Evolutionary conservation across 2,329 filamentous ascomycete genomes (phyloP).

Genomic region (Colletotrichum liriopes): DNA sequence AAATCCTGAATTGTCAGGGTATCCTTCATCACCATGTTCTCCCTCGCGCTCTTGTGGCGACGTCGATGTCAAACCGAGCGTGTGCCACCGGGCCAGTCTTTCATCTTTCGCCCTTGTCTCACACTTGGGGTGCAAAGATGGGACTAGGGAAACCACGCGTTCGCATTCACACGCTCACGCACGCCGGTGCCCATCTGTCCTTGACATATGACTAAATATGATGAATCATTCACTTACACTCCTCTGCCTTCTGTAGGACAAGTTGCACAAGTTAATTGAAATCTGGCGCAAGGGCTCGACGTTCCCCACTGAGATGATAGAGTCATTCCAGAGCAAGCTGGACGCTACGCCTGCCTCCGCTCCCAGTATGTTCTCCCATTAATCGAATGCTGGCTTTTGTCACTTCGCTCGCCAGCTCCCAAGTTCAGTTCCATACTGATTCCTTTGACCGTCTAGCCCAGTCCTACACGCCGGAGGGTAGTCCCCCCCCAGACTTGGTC

Average conservation of each 20-base stretch:
- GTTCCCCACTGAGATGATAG: constrained; percentile 86
- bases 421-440: constrained; percentile 10
- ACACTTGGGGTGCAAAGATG: neutral
- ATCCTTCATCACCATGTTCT: neutral
- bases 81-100: constrained; percentile 6
- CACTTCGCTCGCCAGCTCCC: constrained; percentile 11
- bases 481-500: constrained; percentile 65
- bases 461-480: constrained; percentile 81
- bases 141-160: neutral
- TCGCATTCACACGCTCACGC: neutral
- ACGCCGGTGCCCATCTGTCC: neutral
- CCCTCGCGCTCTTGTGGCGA: constrained; percentile 3
- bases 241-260: constrained; percentile 79
- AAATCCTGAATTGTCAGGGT: constrained; percentile 6
- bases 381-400: constrained; percentile 14
- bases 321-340: constrained; percentile 86
- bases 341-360: constrained; percentile 65
- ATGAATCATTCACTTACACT: constrained; percentile 55
- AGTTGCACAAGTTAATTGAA: constrained; percentile 94
- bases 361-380: constrained; percentile 72
- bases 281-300: constrained; percentile 98
- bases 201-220: neutral
- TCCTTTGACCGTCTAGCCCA: constrained; percentile 61
- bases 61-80: neutral
- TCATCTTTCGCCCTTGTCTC: constrained; percentile 12